phyloP scores from a whole-genome alignment of 2,329 filamentous ascomycete genomes.

The Arthrobotrys megalospora region DNA sequence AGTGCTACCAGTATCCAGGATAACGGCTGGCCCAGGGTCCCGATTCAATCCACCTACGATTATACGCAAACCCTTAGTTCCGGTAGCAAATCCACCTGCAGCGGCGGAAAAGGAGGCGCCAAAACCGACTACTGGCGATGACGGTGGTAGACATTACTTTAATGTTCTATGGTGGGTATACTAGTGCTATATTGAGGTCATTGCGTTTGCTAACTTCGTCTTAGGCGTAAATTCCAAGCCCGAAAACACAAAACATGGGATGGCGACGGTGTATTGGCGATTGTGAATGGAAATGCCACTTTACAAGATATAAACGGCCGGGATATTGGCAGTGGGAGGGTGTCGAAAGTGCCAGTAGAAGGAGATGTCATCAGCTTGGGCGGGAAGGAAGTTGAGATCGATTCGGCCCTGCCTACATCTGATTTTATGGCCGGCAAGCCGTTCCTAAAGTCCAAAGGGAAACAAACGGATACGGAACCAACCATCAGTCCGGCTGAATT shows the following conservation, averaged over 20 bases:
- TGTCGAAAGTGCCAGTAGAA: constrained; percentile 71
- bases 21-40: constrained; percentile 34
- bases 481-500: constrained; percentile 62
- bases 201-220: constrained; percentile 59
- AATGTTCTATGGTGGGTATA: constrained; percentile 69
- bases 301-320: constrained; percentile 76
- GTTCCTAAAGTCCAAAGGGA: constrained; percentile 66
- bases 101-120: constrained; percentile 11
- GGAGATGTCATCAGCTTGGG: constrained; percentile 76
- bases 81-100: constrained; percentile 27
- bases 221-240: constrained; percentile 77
- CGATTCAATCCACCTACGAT: constrained; percentile 38
- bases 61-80: constrained; percentile 33
- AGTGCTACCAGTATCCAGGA: constrained; percentile 57
- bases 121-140: background rate
- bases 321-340: constrained; percentile 66
- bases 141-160: constrained; percentile 66
- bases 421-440: constrained; percentile 73
- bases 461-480: constrained; percentile 54
- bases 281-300: constrained; percentile 73
- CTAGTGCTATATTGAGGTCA: constrained; percentile 5
- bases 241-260: constrained; percentile 87
- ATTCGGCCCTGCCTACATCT: constrained; percentile 74
- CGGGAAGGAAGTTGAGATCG: constrained; percentile 79
- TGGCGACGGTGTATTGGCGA: constrained; percentile 77